These are phyloP conservation scores for Chenopodium formosanum DNA, from an alignment of 148 eudicot genomes.

Conservation along the genomic window DNA sequence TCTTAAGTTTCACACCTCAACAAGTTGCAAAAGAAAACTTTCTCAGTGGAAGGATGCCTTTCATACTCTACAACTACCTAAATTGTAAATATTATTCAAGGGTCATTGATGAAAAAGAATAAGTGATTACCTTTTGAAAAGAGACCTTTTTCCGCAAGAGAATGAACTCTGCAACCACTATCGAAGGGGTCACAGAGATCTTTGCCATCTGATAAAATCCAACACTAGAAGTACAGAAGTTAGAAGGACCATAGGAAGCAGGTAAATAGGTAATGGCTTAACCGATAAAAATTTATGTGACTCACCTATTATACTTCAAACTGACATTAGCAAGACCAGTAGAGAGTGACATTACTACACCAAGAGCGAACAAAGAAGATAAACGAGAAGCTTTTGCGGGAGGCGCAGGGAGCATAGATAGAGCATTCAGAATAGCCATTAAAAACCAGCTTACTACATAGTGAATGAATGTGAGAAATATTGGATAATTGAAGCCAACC, in stretches of 20 bases:
- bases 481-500: conserved; percentile 87
- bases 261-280: background rate
- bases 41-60: background rate
- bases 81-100: background rate
- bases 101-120: conserved; percentile 1
- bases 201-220: conserved; percentile 99
- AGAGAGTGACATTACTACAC: conserved; percentile 86
- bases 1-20: background rate
- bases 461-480: conserved; percentile 84
- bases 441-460: conserved; percentile 80
- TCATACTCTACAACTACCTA: background rate
- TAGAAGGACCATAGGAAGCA: conserved; percentile 8
- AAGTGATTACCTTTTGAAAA: conserved; percentile 56
- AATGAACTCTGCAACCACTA: conserved; percentile 80
- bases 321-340: conserved; percentile 97
- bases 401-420: conserved; percentile 68
- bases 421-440: conserved; percentile 72
- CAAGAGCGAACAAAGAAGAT: conserved; percentile 74
- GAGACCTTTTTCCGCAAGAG: conserved; percentile 65
- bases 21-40: background rate
- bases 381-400: conserved; percentile 68
- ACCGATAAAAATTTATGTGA: background rate
- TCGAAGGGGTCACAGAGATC: conserved; percentile 91
- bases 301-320: conserved; percentile 89
- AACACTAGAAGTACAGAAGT: conserved; percentile 48